Evolutionary conservation across 768 basidiomycete species (phyloP).

Genomic region (Tricholoma bakamatsutake): DNA sequence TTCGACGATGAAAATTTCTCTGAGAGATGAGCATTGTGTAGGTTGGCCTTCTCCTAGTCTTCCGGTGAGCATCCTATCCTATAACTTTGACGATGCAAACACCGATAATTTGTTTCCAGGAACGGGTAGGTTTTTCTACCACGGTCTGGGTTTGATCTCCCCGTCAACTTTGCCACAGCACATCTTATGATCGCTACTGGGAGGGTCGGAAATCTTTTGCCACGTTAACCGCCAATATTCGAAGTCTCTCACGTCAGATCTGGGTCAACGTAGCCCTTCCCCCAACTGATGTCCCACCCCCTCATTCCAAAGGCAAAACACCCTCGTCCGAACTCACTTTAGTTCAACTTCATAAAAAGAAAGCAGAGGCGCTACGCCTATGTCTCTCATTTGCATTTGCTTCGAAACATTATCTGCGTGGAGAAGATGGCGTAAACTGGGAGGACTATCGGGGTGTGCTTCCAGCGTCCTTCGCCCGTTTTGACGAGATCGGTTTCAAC

Average conservation of each 20-base stretch:
- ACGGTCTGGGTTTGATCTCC: background rate
- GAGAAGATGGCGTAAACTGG: slow-evolving; percentile 70
- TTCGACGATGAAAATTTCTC: slow-evolving; percentile 1
- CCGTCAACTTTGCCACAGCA: slow-evolving; percentile 33
- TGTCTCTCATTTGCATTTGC: slow-evolving; percentile 68
- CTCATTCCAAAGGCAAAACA: slow-evolving; percentile 46
- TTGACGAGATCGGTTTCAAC: slow-evolving; percentile 37
- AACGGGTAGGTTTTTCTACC: slow-evolving; percentile 46
- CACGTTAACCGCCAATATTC: slow-evolving; percentile 60
- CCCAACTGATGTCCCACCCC: slow-evolving; percentile 39
- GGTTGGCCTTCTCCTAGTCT: slow-evolving; percentile 88
- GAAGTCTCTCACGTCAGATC: slow-evolving; percentile 70
- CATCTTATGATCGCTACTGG: slow-evolving; percentile 83
- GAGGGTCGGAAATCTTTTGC: slow-evolving; percentile 88
- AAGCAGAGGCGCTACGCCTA: slow-evolving; percentile 66
- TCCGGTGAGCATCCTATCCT: slow-evolving; percentile 42
- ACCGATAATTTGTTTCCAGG: slow-evolving; percentile 27
- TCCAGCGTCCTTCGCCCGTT: slow-evolving; percentile 52
- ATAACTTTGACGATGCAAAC: background rate
- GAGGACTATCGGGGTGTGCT: slow-evolving; percentile 64
- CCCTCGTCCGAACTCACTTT: slow-evolving; percentile 39
- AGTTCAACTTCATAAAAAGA: slow-evolving; percentile 53
- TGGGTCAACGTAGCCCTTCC: slow-evolving; percentile 79
- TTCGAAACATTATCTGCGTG: slow-evolving; percentile 79
- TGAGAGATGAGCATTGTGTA: slow-evolving; percentile 19